Conservation (phyloP, 2,329 filamentous ascomycete species). For the Nemania bipapillata region DNA sequence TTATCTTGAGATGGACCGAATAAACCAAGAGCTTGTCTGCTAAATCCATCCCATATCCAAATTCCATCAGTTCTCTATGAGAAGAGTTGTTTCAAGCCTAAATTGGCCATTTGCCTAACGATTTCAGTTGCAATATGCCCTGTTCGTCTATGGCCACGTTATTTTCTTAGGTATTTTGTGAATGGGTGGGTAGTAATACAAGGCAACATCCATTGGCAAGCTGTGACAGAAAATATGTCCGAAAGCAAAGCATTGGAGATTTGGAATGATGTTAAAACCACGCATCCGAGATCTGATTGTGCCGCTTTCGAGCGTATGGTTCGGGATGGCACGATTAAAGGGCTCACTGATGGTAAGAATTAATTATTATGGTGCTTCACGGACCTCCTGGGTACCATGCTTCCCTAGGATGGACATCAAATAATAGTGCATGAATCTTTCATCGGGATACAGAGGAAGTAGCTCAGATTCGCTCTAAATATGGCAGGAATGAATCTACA, state of each 20-base stretch:
- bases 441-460: not conserved
- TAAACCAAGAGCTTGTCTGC: no score
- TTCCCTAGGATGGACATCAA: not conserved
- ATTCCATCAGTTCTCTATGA: not conserved
- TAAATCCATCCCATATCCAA: no score
- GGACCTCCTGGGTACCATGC: not conserved
- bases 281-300: not conserved
- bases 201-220: not conserved
- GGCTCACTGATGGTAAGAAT: not conserved
- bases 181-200: not conserved
- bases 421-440: not conserved
- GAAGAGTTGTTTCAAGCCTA: not conserved
- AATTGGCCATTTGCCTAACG: not conserved
- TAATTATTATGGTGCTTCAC: not conserved
- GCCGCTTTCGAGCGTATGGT: not conserved
- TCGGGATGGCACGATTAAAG: not conserved
- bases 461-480: not conserved
- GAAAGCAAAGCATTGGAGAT: not conserved
- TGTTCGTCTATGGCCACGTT: not conserved
- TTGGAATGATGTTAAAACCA: not conserved
- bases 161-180: not conserved
- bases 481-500: not conserved
- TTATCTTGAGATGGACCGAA: no score
- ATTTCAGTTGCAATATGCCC: not conserved
- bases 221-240: not conserved